Evolutionary conservation across 2,329 filamentous ascomycete genomes (phyloP).

Genomic region (Talaromyces rugulosus): DNA sequence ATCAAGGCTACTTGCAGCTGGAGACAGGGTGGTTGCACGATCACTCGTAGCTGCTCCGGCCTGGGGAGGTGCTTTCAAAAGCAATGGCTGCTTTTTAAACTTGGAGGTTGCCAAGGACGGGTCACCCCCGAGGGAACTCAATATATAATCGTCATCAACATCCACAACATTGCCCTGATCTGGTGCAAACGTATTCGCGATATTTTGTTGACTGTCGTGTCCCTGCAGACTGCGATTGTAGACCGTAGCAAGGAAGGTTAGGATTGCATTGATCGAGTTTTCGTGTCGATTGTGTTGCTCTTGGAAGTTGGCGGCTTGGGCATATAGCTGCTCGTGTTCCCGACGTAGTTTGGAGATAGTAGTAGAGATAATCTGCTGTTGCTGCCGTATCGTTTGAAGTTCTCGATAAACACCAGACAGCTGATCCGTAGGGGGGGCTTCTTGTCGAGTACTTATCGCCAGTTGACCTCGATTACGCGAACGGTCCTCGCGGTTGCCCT

Average conservation of each 20-base stretch:
- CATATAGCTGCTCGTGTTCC: constrained; percentile 83
- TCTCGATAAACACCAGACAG: constrained; percentile 74
- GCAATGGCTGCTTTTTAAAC: constrained; percentile 43
- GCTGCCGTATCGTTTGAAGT: constrained; percentile 73
- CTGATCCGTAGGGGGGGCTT: constrained; percentile 63
- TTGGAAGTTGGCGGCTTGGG: constrained; percentile 84
- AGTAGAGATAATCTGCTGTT: constrained; percentile 79
- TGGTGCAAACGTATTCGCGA: constrained; percentile 76
- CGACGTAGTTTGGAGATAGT: constrained; percentile 76
- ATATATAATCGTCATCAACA: constrained; percentile 50
- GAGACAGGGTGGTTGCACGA: constrained; percentile 12
- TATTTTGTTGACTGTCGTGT: constrained; percentile 67
- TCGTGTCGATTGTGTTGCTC: constrained; percentile 93
- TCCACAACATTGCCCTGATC: constrained; percentile 61
- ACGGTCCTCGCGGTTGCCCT: constrained; percentile 33
- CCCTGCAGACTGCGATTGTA: constrained; percentile 92
- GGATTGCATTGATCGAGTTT: constrained; percentile 97
- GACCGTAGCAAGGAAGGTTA: constrained; percentile 93
- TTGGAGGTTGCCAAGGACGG: constrained; percentile 33
- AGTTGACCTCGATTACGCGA: constrained; percentile 34
- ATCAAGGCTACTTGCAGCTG: constrained; percentile 27
- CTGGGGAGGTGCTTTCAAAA: constrained; percentile 44
- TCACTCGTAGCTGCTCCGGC: constrained; percentile 14
- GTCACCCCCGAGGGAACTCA: constrained; percentile 32
- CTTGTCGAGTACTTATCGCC: constrained; percentile 34